Evolutionary conservation across 495 filamentous ascomycete genomes (phyloP).

Genomic region (Penicillium steckii): DNA sequence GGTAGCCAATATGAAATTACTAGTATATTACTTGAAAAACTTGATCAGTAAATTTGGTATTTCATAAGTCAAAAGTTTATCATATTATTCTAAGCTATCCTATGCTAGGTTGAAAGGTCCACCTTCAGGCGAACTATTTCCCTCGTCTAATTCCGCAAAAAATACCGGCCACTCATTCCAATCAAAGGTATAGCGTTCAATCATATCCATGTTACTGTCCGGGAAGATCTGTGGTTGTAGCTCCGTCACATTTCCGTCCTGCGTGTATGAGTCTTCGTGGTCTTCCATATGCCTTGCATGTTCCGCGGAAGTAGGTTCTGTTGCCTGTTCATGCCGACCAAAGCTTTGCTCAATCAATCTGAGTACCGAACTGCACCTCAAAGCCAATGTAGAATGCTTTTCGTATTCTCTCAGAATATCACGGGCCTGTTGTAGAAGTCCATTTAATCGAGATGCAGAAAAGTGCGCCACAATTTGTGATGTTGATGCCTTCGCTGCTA

Average conservation of each 20-base stretch:
- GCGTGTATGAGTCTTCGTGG: background rate
- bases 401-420: constrained; percentile 3
- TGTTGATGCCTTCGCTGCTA: constrained; percentile 13
- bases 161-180: constrained; percentile 16
- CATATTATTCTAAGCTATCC: background rate
- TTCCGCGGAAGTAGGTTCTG: background rate
- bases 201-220: background rate
- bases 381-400: background rate
- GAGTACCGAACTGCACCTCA: constrained; percentile 4
- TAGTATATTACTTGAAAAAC: no score
- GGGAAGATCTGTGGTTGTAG: background rate
- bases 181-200: constrained; percentile 10
- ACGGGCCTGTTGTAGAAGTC: constrained; percentile 1
- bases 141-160: constrained; percentile 9
- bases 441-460: constrained; percentile 2
- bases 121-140: background rate
- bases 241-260: background rate
- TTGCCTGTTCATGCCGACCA: background rate
- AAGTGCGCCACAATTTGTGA: constrained; percentile 12
- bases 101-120: background rate
- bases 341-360: constrained; percentile 1
- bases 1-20: no score
- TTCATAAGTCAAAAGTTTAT: no score
- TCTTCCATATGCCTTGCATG: background rate
- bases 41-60: no score